phyloP scores from a whole-genome alignment of 148 eudicot genomes.

The Rhododendron ovatum region DNA sequence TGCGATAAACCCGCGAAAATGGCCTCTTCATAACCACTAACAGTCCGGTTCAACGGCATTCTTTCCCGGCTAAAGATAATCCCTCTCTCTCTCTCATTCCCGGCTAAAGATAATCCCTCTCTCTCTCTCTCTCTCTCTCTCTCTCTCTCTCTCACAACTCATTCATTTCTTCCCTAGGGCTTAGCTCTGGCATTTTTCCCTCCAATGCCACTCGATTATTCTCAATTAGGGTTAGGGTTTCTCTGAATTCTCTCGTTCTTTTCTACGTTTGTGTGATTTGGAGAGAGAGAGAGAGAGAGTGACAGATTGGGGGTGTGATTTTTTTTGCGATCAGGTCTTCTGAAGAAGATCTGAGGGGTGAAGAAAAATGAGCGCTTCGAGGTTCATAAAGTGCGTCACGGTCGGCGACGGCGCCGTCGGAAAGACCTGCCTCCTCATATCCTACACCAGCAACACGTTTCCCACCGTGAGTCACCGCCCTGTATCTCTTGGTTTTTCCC shows the following conservation, averaged over 20 bases:
- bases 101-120: slow-evolving; percentile 25
- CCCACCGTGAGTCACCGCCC: slow-evolving; percentile 56
- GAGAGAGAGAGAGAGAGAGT: neutral
- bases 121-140: neutral
- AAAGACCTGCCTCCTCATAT: slow-evolving; percentile 83
- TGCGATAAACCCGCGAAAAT: neutral
- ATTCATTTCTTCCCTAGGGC: slow-evolving; percentile 18
- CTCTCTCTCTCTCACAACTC: slow-evolving; percentile 34
- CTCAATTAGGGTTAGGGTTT: slow-evolving; percentile 21
- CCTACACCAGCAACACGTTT: slow-evolving; percentile 95
- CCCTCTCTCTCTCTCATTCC: slow-evolving; percentile 5
- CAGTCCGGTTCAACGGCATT: slow-evolving; percentile 33
- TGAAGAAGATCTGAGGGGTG: slow-evolving; percentile 39
- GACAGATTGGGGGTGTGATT: neutral
- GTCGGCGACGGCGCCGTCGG: slow-evolving; percentile 97
- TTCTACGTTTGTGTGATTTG: slow-evolving; percentile 5
- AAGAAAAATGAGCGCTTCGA: slow-evolving; percentile 71
- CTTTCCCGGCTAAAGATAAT: slow-evolving; percentile 33
- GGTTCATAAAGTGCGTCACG: slow-evolving; percentile 91
- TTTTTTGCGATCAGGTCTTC: slow-evolving; percentile 30
- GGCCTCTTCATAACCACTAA: slow-evolving; percentile 5
- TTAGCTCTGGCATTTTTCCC: slow-evolving; percentile 18
- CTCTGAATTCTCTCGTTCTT: neutral
- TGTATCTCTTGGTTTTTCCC: neutral
- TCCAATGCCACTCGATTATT: neutral